Evolutionary conservation across 75 land plant genomes (phyloP), one percentile per base, ranked within the genome.

Genomic region (Sequoiadendron giganteum): DNA sequence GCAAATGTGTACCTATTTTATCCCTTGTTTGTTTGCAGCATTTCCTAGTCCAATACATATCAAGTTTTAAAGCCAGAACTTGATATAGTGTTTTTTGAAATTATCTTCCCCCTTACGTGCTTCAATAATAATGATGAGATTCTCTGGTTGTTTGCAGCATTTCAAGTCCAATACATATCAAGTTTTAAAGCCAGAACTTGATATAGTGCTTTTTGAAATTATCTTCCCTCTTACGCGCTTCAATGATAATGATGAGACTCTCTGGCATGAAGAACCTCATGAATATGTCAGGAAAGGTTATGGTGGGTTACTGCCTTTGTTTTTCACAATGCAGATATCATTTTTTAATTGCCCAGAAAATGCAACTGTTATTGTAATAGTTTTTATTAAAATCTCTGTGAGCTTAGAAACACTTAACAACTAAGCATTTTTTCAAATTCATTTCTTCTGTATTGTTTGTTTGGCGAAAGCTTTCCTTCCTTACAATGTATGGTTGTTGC

Each of bases 171-270:
- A n/a, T n/a, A n/a, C n/a, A n/a, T n/a, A n/a, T n/a, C n/a, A n/a
- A n/a, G n/a, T n/a, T n/a, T n/a, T n/a, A n/a, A n/a, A n/a, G n/a
- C n/a, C n/a, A n/a, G n/a, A n/a, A n/a, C n/a, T n/a, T n/a, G n/a
- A n/a, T n/a, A n/a, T n/a, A n/a, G n/a, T n/a, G n/a, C n/a, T n/a
- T n/a, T n/a, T n/a, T n/a, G n/a, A n/a, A n/a, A n/a, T n/a, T n/a
- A n/a, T n/a, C n/a, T n/a, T n/a, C n/a, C n/a, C n/a, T n/a, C 95
- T 98, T 18, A 97, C 97, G 99, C 97, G 99, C 87, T 98, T 98
- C 90, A 95, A 94, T 90, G 97, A 96, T 85, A 90, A 91, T 78
- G 99, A 98, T 89, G 94, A 98, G 80, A 94, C 89, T 91, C 91
- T 98, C 19, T 98, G 99, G 99, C 92, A 94, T 87, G 99, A 97